phyloP scores from a whole-genome alignment of 768 basidiomycete genomes.

The Boletus fagicola region DNA sequence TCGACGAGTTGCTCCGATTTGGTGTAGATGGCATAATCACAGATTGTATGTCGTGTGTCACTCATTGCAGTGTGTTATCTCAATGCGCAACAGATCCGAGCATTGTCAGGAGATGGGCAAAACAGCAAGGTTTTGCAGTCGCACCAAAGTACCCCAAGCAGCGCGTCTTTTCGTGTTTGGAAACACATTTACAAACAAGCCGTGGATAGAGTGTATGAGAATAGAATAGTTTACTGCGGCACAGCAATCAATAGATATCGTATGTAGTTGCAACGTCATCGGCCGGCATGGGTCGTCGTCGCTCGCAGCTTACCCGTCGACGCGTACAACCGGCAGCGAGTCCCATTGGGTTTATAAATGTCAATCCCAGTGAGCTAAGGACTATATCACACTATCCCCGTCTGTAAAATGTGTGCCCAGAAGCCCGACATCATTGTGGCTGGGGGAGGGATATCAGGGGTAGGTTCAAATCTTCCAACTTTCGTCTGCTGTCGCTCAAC shows the following conservation, averaged over 20 bases:
- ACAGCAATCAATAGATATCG: background rate
- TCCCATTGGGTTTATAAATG: conserved; percentile 7
- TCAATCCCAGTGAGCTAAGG: background rate
- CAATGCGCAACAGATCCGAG: conserved; percentile 44
- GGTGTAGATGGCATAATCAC: conserved; percentile 78
- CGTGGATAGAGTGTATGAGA: conserved; percentile 1
- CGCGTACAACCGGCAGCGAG: conserved; percentile 21
- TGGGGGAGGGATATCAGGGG: conserved; percentile 30
- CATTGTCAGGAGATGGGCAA: conserved; percentile 53
- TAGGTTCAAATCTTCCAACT: conserved; percentile 11
- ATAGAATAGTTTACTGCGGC: background rate
- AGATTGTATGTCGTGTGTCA: conserved; percentile 45
- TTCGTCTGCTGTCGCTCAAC: background rate
- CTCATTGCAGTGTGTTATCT: background rate
- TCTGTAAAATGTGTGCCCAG: conserved; percentile 14
- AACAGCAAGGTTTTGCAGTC: conserved; percentile 50
- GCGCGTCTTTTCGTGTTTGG: conserved; percentile 60
- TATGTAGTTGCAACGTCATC: background rate
- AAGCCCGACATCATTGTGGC: conserved; percentile 27
- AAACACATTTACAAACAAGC: conserved; percentile 36
- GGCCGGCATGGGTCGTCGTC: background rate
- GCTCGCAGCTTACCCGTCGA: background rate
- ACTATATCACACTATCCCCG: background rate
- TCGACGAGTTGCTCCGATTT: conserved; percentile 57
- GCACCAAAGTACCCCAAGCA: conserved; percentile 59